phyloP scores from a whole-genome alignment of 306 rosid species.

The Lathyrus tuberosus region DNA sequence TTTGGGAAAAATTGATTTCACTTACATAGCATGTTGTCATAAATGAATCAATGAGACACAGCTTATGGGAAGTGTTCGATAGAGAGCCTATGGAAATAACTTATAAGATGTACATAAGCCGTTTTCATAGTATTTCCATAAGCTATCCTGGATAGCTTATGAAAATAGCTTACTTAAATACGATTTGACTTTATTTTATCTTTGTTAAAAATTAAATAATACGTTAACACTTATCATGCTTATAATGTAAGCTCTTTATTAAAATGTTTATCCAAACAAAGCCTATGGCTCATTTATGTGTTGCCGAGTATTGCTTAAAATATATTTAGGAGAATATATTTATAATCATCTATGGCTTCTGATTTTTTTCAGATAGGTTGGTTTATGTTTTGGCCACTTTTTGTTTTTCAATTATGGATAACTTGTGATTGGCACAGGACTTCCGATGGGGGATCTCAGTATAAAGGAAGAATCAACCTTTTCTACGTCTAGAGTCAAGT shows the following conservation, averaged over 20 bases:
- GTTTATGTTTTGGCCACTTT: constrained; percentile 25
- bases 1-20: not conserved
- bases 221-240: too few relatives aligned
- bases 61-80: too few relatives aligned
- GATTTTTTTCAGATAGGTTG: constrained; percentile 24
- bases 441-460: constrained; percentile 72
- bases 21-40: constrained; percentile 8
- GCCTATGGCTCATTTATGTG: not conserved
- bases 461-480: constrained; percentile 80
- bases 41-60: not conserved
- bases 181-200: too few relatives aligned
- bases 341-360: constrained; percentile 39
- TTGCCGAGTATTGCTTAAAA: constrained; percentile 23
- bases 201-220: too few relatives aligned
- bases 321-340: constrained; percentile 17
- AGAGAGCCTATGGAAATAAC: too few relatives aligned
- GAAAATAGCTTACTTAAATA: too few relatives aligned
- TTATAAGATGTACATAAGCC: too few relatives aligned
- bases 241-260: too few relatives aligned
- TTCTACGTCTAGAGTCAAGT: constrained; percentile 87
- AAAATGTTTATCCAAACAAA: too few relatives aligned
- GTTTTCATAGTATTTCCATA: too few relatives aligned
- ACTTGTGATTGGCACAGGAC: constrained; percentile 53
- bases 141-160: too few relatives aligned
- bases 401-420: constrained; percentile 21